phyloP scores from a whole-genome alignment of 148 eudicot genomes.

The Rhododendron henanense region DNA sequence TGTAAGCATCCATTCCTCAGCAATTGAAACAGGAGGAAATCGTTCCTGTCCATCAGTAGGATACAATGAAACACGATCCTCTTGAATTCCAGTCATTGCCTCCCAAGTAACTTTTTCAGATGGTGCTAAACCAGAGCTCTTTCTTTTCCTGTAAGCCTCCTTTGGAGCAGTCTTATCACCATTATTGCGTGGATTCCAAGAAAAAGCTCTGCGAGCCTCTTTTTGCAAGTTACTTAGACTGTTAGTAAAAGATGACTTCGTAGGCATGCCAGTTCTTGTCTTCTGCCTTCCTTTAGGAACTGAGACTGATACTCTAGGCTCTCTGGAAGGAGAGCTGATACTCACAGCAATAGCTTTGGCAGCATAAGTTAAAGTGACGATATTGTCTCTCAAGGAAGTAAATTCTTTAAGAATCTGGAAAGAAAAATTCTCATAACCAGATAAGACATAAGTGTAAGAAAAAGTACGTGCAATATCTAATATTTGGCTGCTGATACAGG shows the following conservation, averaged over 20 bases:
- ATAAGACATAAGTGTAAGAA: background rate
- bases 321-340: conserved; percentile 73
- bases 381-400: conserved; percentile 72
- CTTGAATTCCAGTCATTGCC: conserved; percentile 91
- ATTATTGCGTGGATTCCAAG: conserved; percentile 82
- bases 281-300: conserved; percentile 73
- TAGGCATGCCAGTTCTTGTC: conserved; percentile 51
- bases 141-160: conserved; percentile 81
- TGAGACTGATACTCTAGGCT: conserved; percentile 68
- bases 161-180: conserved; percentile 72
- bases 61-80: conserved; percentile 62
- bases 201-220: conserved; percentile 92
- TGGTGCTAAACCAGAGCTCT: conserved; percentile 72
- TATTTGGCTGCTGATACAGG: background rate
- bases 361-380: conserved; percentile 65
- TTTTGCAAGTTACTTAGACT: conserved; percentile 89
- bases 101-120: conserved; percentile 89
- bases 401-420: conserved; percentile 87
- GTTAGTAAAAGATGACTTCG: conserved; percentile 64
- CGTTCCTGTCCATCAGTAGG: conserved; percentile 86
- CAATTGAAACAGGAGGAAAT: conserved; percentile 68
- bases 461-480: background rate
- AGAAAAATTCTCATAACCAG: conserved; percentile 12
- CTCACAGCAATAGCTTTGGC: conserved; percentile 86
- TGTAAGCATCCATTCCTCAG: conserved; percentile 98